phyloP scores from a whole-genome alignment of 306 rosid species.

The Herpetospermum pedunculosum region DNA sequence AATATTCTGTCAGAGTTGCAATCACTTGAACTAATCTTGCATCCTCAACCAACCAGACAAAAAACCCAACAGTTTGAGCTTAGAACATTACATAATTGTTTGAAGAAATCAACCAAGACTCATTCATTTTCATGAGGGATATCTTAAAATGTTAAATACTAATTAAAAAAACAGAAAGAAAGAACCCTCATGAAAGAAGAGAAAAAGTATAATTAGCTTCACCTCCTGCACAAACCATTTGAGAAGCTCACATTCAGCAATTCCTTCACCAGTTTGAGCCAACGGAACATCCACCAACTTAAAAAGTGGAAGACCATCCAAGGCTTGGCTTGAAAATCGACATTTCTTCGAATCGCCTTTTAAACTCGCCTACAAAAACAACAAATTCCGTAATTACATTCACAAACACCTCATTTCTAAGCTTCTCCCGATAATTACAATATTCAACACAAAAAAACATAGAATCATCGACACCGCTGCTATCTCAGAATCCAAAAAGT shows the following conservation, averaged over 20 bases:
- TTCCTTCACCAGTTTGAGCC: slow-evolving; percentile 99
- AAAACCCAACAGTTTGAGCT: not conserved
- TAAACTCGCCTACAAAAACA: slow-evolving; percentile 25
- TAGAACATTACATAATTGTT: not conserved
- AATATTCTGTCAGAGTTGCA: not conserved
- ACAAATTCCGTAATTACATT: not conserved
- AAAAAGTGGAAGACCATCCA: slow-evolving; percentile 21
- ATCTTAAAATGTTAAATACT: not conserved
- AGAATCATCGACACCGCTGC: not conserved
- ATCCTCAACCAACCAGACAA: not conserved
- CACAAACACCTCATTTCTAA: not conserved
- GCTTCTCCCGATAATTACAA: not conserved
- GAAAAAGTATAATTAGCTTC: not conserved
- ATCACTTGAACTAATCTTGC: not conserved
- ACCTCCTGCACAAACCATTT: slow-evolving; percentile 95
- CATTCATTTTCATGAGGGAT: not conserved
- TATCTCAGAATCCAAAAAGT: not conserved
- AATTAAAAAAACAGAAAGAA: not conserved
- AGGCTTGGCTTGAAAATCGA: slow-evolving; percentile 45
- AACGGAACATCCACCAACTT: slow-evolving; percentile 62
- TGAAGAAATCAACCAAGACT: not conserved
- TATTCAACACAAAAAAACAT: not conserved
- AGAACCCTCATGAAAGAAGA: not conserved
- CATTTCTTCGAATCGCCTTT: slow-evolving; percentile 12
- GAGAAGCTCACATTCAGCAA: slow-evolving; percentile 96